These are phyloP conservation scores for Zelopaecilomyces penicillatus DNA, from an alignment of 2,329 filamentous ascomycete genomes.

Conservation along the genomic window DNA sequence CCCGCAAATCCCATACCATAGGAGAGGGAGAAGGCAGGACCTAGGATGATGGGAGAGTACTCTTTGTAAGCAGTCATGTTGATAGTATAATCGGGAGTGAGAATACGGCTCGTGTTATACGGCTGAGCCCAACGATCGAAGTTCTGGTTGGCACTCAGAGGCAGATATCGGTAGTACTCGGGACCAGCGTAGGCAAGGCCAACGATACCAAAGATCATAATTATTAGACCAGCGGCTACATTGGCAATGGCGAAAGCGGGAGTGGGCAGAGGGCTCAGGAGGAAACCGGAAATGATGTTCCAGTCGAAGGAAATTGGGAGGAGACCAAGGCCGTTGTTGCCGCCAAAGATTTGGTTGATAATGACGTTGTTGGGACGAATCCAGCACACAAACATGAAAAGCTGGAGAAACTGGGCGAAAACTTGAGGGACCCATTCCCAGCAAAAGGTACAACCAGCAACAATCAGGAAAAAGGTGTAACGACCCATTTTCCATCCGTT, in stretches of 20 bases:
- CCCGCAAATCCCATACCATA: constrained; percentile 52
- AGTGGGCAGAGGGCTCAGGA: constrained; percentile 48
- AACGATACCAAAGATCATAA: constrained; percentile 43
- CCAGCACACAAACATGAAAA: constrained; percentile 55
- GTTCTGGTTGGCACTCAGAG: constrained; percentile 43
- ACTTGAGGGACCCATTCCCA: constrained; percentile 54
- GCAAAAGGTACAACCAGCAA: constrained; percentile 40
- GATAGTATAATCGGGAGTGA: constrained; percentile 42
- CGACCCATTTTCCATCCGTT: constrained; percentile 52
- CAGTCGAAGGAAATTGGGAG: constrained; percentile 61
- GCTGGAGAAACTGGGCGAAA: constrained; percentile 49
- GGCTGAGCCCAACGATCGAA: constrained; percentile 51
- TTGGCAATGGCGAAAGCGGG: constrained; percentile 55
- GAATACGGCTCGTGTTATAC: constrained; percentile 50
- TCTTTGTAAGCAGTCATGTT: constrained; percentile 46
- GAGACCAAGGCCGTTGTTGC: constrained; percentile 50
- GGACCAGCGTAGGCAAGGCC: constrained; percentile 42
- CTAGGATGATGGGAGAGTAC: constrained; percentile 49
- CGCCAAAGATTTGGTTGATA: constrained; percentile 59
- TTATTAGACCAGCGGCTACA: constrained; percentile 42
- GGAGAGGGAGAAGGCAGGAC: constrained; percentile 44
- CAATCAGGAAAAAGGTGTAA: constrained; percentile 48
- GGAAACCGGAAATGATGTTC: constrained; percentile 50
- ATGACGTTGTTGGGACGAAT: constrained; percentile 52
- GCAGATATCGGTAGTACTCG: constrained; percentile 47